These are phyloP conservation scores for Crucibulum parvulum DNA, from an alignment of 1,284 basidiomycete genomes.

Conservation along the genomic window DNA sequence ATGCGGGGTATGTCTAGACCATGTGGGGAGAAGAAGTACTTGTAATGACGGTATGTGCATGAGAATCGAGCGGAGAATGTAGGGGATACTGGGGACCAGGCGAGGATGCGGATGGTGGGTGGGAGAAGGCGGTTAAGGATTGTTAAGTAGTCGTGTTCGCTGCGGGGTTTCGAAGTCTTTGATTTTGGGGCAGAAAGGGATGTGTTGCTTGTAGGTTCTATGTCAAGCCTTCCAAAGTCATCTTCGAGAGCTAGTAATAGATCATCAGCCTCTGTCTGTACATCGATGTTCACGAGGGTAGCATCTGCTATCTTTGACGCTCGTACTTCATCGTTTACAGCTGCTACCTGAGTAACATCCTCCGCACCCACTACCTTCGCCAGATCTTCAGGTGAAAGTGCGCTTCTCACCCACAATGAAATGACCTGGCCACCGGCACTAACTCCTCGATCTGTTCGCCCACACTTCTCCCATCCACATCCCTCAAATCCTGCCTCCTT, in stretches of 20 bases:
- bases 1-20: constrained; percentile 79
- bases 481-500: constrained; percentile 78
- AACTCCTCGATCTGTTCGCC: constrained; percentile 94
- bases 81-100: constrained; percentile 90
- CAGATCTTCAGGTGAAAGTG: constrained; percentile 36
- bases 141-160: constrained; percentile 82
- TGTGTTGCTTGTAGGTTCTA: not conserved
- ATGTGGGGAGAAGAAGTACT: constrained; percentile 88
- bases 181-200: not conserved
- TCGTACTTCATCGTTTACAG: not conserved
- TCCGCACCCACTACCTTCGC: constrained; percentile 6
- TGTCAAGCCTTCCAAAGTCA: not conserved
- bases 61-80: constrained; percentile 91
- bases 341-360: not conserved
- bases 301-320: not conserved
- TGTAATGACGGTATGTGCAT: constrained; percentile 92
- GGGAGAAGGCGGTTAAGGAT: constrained; percentile 94
- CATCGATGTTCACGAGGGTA: no score
- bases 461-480: constrained; percentile 91
- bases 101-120: constrained; percentile 88
- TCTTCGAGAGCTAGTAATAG: not conserved
- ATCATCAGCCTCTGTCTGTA: not conserved
- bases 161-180: constrained; percentile 17
- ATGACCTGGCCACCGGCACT: constrained; percentile 95
- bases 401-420: constrained; percentile 88